These are phyloP conservation scores for Ogataea trehaloabstinens DNA, from an alignment of 805 yeast species.

Conservation along the genomic window DNA sequence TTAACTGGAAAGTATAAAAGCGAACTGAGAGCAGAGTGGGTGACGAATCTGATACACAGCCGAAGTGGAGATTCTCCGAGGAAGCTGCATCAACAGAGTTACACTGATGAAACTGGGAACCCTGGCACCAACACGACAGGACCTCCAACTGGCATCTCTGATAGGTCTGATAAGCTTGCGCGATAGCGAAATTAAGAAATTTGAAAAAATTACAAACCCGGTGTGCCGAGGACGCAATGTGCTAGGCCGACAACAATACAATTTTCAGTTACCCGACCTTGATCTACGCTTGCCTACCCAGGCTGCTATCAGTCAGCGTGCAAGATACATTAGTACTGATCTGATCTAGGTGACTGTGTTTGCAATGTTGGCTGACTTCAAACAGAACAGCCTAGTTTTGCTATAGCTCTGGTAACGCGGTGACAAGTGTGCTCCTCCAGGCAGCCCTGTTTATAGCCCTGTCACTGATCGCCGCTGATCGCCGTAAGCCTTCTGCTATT, in stretches of 20 bases:
- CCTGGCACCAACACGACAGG: neutral
- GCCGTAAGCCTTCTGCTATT: constrained; percentile 5
- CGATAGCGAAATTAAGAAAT: neutral
- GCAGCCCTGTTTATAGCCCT: neutral
- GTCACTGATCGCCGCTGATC: neutral
- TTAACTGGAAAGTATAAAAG: neutral
- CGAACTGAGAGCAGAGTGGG: neutral
- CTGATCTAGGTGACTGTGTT: no score
- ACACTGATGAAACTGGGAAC: no score
- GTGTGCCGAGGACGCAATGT: neutral
- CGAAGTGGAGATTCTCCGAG: neutral
- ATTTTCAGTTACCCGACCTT: no score
- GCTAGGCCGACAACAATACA: no score
- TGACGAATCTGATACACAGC: neutral
- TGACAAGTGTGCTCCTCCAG: no score
- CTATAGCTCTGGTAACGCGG: no score
- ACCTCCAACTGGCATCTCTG: neutral
- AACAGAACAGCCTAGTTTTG: no score
- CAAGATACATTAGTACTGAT: no score
- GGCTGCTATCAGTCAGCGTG: no score
- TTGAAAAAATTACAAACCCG: neutral
- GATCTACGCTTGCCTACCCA: no score
- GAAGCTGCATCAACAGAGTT: no score
- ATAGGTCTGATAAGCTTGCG: constrained; percentile 1
- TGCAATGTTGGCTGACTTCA: no score